Conservation (phyloP, 345 rosid genomes). For the Syzygium aqueum region DNA sequence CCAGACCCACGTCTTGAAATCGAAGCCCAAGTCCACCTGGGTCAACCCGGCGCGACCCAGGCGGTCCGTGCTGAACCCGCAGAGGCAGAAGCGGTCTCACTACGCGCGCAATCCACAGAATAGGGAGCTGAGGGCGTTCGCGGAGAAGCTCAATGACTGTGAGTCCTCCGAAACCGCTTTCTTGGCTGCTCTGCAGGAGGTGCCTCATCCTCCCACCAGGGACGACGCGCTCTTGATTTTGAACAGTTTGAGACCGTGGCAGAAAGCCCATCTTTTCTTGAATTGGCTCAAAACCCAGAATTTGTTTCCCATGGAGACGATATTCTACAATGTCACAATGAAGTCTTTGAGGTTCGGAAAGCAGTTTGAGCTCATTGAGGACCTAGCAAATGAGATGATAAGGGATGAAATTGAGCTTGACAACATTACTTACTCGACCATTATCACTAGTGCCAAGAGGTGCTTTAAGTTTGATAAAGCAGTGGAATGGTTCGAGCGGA, state of each 20-base stretch:
- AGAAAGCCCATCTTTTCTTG: slow-evolving; percentile 57
- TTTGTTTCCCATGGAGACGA: slow-evolving; percentile 70
- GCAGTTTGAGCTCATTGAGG: slow-evolving; percentile 78
- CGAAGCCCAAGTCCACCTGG: slow-evolving; percentile 77
- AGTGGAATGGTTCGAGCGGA: slow-evolving; percentile 86
- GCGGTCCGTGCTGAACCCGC: slow-evolving; percentile 79
- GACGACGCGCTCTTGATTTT: slow-evolving; percentile 67
- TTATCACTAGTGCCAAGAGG: slow-evolving; percentile 79
- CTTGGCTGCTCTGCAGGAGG: slow-evolving; percentile 36
- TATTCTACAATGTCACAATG: slow-evolving; percentile 75
- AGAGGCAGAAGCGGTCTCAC: slow-evolving; percentile 61
- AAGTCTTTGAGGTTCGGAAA: slow-evolving; percentile 78
- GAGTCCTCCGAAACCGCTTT: slow-evolving; percentile 35
- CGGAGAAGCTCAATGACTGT: slow-evolving; percentile 61
- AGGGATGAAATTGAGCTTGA: slow-evolving; percentile 65
- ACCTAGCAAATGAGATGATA: slow-evolving; percentile 80
- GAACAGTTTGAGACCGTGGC: slow-evolving; percentile 65
- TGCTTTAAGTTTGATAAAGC: slow-evolving; percentile 67
- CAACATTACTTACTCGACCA: slow-evolving; percentile 91
- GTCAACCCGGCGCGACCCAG: slow-evolving; percentile 76
- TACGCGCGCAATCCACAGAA: slow-evolving; percentile 55
- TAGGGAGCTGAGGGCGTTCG: slow-evolving; percentile 51
- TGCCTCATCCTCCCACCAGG: slow-evolving; percentile 46
- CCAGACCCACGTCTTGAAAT: slow-evolving; percentile 29
- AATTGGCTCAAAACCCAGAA: slow-evolving; percentile 61